Evolutionary conservation across 192 early-diverging fungal genomes (phyloP).

Genomic region (Backusella westeae): DNA sequence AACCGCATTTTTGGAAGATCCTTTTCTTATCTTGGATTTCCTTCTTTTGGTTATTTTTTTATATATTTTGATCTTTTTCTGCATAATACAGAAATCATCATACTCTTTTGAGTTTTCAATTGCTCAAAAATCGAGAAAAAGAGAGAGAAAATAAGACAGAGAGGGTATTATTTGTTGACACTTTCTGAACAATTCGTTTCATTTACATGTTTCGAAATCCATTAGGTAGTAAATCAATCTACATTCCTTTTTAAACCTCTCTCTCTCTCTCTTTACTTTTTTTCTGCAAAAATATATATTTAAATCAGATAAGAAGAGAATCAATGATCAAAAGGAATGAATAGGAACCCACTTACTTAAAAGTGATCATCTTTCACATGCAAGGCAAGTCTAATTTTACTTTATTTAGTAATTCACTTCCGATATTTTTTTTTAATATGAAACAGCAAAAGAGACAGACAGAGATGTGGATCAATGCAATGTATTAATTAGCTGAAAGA

Average conservation of each 20-base stretch:
- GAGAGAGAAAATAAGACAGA: too few relatives aligned
- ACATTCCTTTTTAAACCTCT: too few relatives aligned
- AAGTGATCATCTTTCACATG: not conserved
- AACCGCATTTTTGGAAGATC: not conserved
- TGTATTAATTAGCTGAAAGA: not conserved
- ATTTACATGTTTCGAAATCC: not conserved
- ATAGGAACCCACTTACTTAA: not conserved
- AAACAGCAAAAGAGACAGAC: not conserved
- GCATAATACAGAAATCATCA: not conserved
- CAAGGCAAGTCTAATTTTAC: not conserved
- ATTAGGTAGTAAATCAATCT: not conserved
- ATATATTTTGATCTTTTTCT: not conserved
- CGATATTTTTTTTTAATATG: not conserved
- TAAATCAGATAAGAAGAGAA: not conserved
- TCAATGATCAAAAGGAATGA: not conserved
- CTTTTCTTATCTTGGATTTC: not conserved
- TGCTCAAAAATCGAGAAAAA: not conserved
- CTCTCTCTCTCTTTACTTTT: not conserved
- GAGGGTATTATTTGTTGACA: too few relatives aligned
- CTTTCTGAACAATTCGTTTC: not conserved
- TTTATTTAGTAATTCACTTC: conserved; percentile 1
- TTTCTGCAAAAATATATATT: not conserved
- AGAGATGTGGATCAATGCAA: not conserved
- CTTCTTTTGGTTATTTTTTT: not conserved
- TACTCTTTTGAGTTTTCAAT: not conserved